Evolutionary conservation across 495 filamentous ascomycete species (phyloP), one percentile per base, ranked within the genome.

Genomic region (Corynascus novoguineensis): DNA sequence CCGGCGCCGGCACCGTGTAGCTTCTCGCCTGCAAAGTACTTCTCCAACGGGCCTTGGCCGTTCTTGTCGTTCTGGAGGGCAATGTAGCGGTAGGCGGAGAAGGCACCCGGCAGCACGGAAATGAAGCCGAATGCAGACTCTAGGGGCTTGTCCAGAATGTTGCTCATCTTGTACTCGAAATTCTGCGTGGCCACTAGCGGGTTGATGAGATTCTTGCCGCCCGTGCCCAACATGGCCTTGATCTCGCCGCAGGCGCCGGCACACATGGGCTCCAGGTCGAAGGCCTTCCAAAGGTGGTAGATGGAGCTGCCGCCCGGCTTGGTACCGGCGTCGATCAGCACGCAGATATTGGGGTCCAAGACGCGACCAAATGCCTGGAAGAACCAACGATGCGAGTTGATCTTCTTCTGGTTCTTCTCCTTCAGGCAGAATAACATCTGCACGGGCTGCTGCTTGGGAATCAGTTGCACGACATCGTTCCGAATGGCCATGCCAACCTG

Each of bases 371-470:
- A 99, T 0, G 92, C 95, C 66, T 96, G 87, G 82, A 99, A 97
- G 76, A 97, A 97, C 95, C 95, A 99, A 63, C 95, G 78, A 68
- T 99, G 95, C 2, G 92, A 97, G 68, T 99, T 99, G 80, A 99
- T 97, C 77, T 99, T 99, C 78, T 99, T 99, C 78, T 96, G 91
- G 67, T 99, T 99, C 79, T 97, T 95, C 71, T 99, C 95, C 78
- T 99, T 99, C 60, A 99, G 71, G 68, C 95, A 99, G 78, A 99
- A 99, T 0, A 99, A 83, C 81, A 99, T 87, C 72, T 99, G 95
- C 11, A 97, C 88, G 0, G 92, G 92, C 49, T 87, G 85, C 25
- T 85, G 86, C 35, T 81, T 81, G 5, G 85, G 85, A 57, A 88
- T 88, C 28, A 97, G 76, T 58, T 84, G 78, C 9, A 97, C 95